Percentiles rank a stretch among this genome's conserved stretches.
phyloP scores from a whole-genome alignment of 768 basidiomycete species.

The Gymnopilus junonius region DNA sequence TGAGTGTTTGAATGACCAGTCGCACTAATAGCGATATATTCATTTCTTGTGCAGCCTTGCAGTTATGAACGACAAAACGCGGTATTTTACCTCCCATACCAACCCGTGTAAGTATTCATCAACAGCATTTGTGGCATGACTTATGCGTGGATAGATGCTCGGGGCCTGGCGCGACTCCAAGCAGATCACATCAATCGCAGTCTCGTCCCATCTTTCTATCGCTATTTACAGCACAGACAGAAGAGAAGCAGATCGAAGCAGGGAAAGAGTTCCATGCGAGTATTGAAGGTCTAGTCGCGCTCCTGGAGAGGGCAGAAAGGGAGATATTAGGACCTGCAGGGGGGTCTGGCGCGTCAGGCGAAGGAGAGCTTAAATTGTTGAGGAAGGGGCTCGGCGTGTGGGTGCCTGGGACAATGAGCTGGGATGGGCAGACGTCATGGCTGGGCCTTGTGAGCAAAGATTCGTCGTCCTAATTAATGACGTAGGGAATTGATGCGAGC shows the following conservation, averaged over 20 bases:
- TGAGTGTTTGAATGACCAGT: conserved; percentile 31
- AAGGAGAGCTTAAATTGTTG: conserved; percentile 42
- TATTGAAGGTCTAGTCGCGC: conserved; percentile 51
- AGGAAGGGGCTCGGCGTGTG: conserved; percentile 59
- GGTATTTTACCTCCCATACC: conserved; percentile 60
- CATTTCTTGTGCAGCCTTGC: conserved; percentile 46
- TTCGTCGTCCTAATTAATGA: conserved; percentile 1
- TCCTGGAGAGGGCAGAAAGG: conserved; percentile 61
- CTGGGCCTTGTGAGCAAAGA: conserved; percentile 65
- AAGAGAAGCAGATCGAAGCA: conserved; percentile 49
- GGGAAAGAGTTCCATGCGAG: conserved; percentile 59
- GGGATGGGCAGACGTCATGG: conserved; percentile 70
- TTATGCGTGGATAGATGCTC: conserved; percentile 53
- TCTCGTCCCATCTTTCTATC: conserved; percentile 74
- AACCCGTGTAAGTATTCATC: conserved; percentile 57
- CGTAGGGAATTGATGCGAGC: background rate
- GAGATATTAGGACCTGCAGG: conserved; percentile 46
- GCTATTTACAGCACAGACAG: conserved; percentile 74
- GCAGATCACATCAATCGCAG: conserved; percentile 67
- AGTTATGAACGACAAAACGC: conserved; percentile 43
- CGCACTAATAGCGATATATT: background rate
- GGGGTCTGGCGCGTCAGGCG: conserved; percentile 44
- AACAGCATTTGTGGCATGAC: background rate
- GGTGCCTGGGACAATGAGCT: conserved; percentile 55
- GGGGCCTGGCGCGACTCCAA: conserved; percentile 69